Evolutionary conservation across 2,329 filamentous ascomycete species (phyloP).

Genomic region (Harringtonia aguacate): DNA sequence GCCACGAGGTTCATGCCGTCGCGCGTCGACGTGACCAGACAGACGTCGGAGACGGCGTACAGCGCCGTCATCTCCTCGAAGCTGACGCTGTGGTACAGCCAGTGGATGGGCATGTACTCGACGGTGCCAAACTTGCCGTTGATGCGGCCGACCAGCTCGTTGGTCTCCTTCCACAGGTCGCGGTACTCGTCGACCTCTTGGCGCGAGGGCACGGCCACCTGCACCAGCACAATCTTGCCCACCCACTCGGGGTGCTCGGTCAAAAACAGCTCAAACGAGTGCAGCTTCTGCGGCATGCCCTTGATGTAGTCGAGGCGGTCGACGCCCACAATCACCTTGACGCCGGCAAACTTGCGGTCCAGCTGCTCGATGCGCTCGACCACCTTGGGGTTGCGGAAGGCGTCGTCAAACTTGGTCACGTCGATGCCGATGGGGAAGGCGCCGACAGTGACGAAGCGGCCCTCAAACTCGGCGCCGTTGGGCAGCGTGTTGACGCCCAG

Average conservation of each 20-base stretch:
- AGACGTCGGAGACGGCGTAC: slow-evolving; percentile 86
- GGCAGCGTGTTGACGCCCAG: slow-evolving; percentile 72
- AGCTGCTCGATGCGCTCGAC: slow-evolving; percentile 78
- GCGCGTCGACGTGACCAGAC: slow-evolving; percentile 86
- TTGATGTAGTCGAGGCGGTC: slow-evolving; percentile 98
- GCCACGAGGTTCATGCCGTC: slow-evolving; percentile 99
- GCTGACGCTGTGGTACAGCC: slow-evolving; percentile 89
- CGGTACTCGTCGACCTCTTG: slow-evolving; percentile 98
- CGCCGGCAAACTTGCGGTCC: slow-evolving; percentile 84
- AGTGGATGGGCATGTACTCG: slow-evolving; percentile 98
- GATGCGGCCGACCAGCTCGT: slow-evolving; percentile 92
- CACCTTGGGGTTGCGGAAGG: slow-evolving; percentile 73
- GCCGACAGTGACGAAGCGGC: slow-evolving; percentile 80
- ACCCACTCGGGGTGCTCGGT: slow-evolving; percentile 98
- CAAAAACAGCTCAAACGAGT: slow-evolving; percentile 91
- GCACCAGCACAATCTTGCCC: slow-evolving; percentile 90
- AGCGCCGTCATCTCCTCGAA: slow-evolving; percentile 93
- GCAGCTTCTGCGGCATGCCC: slow-evolving; percentile 93
- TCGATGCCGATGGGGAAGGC: slow-evolving; percentile 98
- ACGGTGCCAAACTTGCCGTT: slow-evolving; percentile 96
- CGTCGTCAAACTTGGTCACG: slow-evolving; percentile 90
- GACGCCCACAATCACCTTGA: slow-evolving; percentile 93
- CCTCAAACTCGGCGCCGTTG: slow-evolving; percentile 85
- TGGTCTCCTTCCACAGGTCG: slow-evolving; percentile 88
- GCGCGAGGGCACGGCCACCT: slow-evolving; percentile 88